Evolutionary conservation across 495 filamentous ascomycete species (phyloP).

Genomic region (Tuber borchii): DNA sequence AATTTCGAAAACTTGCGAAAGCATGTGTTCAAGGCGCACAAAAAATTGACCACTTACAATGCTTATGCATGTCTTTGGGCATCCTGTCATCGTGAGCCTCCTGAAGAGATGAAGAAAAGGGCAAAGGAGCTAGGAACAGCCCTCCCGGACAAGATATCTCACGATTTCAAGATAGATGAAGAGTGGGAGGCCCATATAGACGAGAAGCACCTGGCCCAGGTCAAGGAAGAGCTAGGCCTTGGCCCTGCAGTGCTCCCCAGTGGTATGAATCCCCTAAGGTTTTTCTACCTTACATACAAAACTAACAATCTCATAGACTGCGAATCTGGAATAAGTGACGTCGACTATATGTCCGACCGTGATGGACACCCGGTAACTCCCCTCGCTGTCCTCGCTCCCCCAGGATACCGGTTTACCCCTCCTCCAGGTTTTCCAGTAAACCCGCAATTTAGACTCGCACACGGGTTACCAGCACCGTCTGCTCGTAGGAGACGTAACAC

Average conservation of each 20-base stretch:
- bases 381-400: slow-evolving; percentile 24
- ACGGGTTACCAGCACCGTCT: background rate
- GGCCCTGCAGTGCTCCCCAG: slow-evolving; percentile 27
- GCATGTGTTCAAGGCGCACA: slow-evolving; percentile 56
- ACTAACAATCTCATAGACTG: slow-evolving; percentile 14
- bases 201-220: slow-evolving; percentile 19
- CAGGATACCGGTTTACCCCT: slow-evolving; percentile 28
- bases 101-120: slow-evolving; percentile 16
- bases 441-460: slow-evolving; percentile 2
- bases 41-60: slow-evolving; percentile 4
- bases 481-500: background rate
- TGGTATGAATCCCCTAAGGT: slow-evolving; percentile 9
- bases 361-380: slow-evolving; percentile 31
- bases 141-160: slow-evolving; percentile 4
- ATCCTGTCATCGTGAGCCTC: slow-evolving; percentile 21
- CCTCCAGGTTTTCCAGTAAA: slow-evolving; percentile 15
- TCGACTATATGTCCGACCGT: slow-evolving; percentile 35
- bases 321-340: slow-evolving; percentile 25
- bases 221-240: slow-evolving; percentile 31
- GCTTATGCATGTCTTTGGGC: slow-evolving; percentile 35
- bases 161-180: slow-evolving; percentile 23
- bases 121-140: slow-evolving; percentile 6
- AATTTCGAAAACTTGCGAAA: slow-evolving; percentile 58
- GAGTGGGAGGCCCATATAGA: slow-evolving; percentile 31
- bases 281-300: background rate